Evolutionary conservation across 2,329 filamentous ascomycete species (phyloP).

Genomic region (Colletotrichum abscissum): DNA sequence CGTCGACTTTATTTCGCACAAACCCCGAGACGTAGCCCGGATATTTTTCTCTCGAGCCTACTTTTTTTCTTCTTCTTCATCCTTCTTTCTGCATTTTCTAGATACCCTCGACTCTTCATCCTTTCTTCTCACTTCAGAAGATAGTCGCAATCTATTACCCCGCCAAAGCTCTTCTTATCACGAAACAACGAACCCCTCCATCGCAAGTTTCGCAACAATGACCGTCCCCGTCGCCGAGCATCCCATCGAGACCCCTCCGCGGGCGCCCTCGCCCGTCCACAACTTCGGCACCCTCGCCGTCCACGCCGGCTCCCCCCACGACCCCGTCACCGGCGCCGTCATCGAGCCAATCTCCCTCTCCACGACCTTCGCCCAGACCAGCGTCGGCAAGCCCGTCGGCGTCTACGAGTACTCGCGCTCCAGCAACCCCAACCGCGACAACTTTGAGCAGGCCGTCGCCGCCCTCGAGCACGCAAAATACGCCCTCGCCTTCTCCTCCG

Average conservation of each 20-base stretch:
- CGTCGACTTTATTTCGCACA: conserved; percentile 22
- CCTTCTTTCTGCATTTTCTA: background rate
- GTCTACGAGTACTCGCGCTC: conserved; percentile 93
- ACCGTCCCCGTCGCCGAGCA: conserved; percentile 44
- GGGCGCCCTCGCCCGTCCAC: conserved; percentile 73
- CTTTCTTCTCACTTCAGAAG: background rate
- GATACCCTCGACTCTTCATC: background rate
- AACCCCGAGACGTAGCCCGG: background rate
- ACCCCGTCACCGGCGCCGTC: conserved; percentile 92
- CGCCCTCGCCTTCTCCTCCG: conserved; percentile 93
- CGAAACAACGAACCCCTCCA: conserved; percentile 7
- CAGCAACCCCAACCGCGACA: conserved; percentile 93
- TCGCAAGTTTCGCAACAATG: conserved; percentile 37
- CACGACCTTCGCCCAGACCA: conserved; percentile 93
- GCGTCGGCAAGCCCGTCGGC: conserved; percentile 88
- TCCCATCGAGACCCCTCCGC: conserved; percentile 43
- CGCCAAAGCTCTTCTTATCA: background rate
- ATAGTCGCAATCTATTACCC: background rate
- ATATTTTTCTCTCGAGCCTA: background rate
- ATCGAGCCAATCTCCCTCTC: conserved; percentile 97
- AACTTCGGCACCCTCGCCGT: conserved; percentile 94
- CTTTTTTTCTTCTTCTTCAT: background rate
- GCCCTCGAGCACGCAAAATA: conserved; percentile 93
- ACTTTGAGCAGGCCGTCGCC: conserved; percentile 93
- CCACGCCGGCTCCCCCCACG: conserved; percentile 91